phyloP scores from a whole-genome alignment of 2,329 filamentous ascomycete genomes.

The Aspergillus alliaceus region DNA sequence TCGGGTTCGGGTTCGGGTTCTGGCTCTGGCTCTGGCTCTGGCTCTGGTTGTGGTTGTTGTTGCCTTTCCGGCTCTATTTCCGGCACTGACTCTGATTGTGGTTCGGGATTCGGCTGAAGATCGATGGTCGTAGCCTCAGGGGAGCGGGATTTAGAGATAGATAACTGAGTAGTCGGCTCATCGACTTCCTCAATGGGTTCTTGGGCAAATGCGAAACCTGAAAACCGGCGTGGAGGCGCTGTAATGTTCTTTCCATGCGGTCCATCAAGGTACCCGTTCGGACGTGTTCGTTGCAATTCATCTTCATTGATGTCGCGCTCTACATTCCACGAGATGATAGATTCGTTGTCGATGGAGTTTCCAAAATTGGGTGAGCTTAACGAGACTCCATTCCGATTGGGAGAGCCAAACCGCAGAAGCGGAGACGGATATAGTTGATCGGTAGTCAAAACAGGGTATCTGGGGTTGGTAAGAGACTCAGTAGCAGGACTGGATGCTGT shows the following conservation, averaged over 20 bases:
- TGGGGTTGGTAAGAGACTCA: constrained; percentile 21
- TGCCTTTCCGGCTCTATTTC: background rate
- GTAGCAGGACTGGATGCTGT: constrained; percentile 30
- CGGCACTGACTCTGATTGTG: constrained; percentile 1
- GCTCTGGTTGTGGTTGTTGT: background rate
- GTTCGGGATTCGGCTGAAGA: constrained; percentile 1
- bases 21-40: background rate
- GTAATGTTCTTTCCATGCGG: constrained; percentile 34
- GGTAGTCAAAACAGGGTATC: constrained; percentile 16
- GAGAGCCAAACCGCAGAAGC: constrained; percentile 20
- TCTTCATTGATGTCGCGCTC: constrained; percentile 39
- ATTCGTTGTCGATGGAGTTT: constrained; percentile 33
- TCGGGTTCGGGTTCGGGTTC: background rate
- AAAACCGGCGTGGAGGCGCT: constrained; percentile 36
- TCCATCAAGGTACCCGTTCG: constrained; percentile 21
- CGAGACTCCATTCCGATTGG: constrained; percentile 8
- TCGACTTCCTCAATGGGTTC: constrained; percentile 33
- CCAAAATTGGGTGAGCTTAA: constrained; percentile 21
- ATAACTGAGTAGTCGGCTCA: constrained; percentile 16
- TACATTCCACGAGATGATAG: constrained; percentile 33
- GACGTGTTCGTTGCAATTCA: constrained; percentile 34
- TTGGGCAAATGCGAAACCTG: constrained; percentile 29
- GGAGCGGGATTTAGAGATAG: constrained; percentile 3
- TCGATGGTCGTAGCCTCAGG: background rate
- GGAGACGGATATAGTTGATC: constrained; percentile 31